These are phyloP conservation scores for Colletotrichum falcatum DNA, from an alignment of 2,329 filamentous ascomycete genomes.

Conservation along the genomic window DNA sequence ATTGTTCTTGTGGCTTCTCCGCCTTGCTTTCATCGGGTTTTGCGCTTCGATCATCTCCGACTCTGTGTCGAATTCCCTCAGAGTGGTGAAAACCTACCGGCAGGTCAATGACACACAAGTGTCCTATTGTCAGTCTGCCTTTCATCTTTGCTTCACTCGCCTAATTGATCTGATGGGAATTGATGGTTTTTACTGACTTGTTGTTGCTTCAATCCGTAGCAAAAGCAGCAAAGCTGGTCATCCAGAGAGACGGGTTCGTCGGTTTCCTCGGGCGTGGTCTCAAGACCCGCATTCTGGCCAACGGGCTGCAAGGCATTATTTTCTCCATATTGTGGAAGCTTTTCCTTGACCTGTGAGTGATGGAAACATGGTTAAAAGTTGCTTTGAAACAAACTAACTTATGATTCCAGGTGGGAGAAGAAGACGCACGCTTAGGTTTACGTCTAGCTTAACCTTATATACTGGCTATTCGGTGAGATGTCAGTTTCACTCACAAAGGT, in stretches of 20 bases:
- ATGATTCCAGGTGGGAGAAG: slow-evolving; percentile 32
- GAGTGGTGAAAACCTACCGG: slow-evolving; percentile 62
- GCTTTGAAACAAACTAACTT: neutral
- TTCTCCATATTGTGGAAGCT: slow-evolving; percentile 64
- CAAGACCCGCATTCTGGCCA: slow-evolving; percentile 60
- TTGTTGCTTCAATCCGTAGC: slow-evolving; percentile 44
- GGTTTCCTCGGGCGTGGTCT: slow-evolving; percentile 60
- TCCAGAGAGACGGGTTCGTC: slow-evolving; percentile 55
- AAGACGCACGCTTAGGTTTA: slow-evolving; percentile 24
- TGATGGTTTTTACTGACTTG: neutral
- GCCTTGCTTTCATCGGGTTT: slow-evolving; percentile 58
- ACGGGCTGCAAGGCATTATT: slow-evolving; percentile 59
- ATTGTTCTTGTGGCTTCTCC: slow-evolving; percentile 56
- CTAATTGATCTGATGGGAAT: neutral
- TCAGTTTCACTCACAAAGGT: no score
- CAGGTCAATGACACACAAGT: slow-evolving; percentile 62
- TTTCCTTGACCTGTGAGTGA: slow-evolving; percentile 60
- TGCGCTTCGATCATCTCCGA: slow-evolving; percentile 60
- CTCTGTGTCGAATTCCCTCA: slow-evolving; percentile 59
- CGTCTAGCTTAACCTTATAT: neutral
- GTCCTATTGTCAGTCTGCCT: slow-evolving; percentile 54
- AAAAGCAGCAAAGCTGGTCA: slow-evolving; percentile 56
- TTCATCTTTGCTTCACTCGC: no score
- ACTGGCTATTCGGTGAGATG: no score
- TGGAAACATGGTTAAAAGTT: no score